Evolutionary conservation across 202 grass and related monocot genomes (phyloP).

Genomic region (Schoenoplectus tabernaemontani): DNA sequence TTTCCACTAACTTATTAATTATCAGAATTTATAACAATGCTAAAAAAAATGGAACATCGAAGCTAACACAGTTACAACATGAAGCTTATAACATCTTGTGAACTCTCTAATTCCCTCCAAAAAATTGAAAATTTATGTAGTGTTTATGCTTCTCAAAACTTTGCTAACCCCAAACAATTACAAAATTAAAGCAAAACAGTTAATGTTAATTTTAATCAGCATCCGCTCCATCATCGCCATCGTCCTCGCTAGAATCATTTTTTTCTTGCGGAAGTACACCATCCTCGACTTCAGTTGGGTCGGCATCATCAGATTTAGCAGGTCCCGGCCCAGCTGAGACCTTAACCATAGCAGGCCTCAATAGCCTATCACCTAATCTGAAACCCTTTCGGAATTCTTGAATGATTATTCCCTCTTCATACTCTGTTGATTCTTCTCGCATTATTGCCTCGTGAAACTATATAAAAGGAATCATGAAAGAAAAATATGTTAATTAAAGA

Average conservation of each 20-base stretch:
- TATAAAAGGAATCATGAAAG: too few species aligned
- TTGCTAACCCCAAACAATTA: not conserved
- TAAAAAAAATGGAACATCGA: not conserved
- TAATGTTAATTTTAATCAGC: not conserved
- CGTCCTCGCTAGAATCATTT: conserved; percentile 22
- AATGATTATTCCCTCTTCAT: conserved; percentile 67
- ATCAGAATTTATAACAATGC: not conserved
- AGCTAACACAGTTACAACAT: conserved; percentile 22
- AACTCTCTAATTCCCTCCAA: conserved; percentile 19
- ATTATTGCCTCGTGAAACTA: conserved; percentile 98
- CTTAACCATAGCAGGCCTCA: conserved; percentile 90
- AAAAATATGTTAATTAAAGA: not conserved
- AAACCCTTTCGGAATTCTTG: conserved; percentile 96
- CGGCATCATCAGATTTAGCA: conserved; percentile 35
- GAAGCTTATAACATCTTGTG: too few species aligned
- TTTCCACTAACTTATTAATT: too few species aligned
- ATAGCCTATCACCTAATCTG: conserved; percentile 72
- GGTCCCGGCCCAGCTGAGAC: conserved; percentile 80
- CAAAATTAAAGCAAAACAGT: conserved; percentile 13
- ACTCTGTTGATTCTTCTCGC: conserved; percentile 73
- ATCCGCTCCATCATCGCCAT: conserved; percentile 25
- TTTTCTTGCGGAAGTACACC: conserved; percentile 30
- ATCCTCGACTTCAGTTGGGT: conserved; percentile 33
- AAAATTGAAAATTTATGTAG: conserved; percentile 31
- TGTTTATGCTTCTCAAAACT: conserved; percentile 33